These are phyloP conservation scores for Cyberlindnera galapagoensis DNA, from an alignment of 805 yeast species.

Conservation along the genomic window DNA sequence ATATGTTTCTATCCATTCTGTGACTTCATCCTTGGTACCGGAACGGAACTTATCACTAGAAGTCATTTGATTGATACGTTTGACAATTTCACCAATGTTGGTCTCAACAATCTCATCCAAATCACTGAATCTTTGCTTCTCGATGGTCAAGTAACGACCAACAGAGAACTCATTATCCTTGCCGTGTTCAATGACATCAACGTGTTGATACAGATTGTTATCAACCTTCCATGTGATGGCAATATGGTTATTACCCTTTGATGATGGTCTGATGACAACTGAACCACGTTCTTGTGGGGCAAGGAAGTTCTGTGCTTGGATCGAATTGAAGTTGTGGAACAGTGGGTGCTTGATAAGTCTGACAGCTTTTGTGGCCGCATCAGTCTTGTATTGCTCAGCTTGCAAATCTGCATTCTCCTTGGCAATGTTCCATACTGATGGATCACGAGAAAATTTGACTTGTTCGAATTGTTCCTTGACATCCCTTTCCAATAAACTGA, in stretches of 20 bases:
- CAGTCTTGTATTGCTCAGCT: constrained; percentile 52
- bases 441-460: constrained; percentile 38
- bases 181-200: constrained; percentile 74
- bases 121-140: constrained; percentile 67
- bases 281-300: constrained; percentile 90
- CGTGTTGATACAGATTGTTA: constrained; percentile 83
- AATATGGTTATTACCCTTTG: constrained; percentile 79
- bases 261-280: constrained; percentile 90
- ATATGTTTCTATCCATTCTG: constrained; percentile 81
- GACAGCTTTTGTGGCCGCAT: constrained; percentile 59
- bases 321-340: constrained; percentile 74
- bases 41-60: constrained; percentile 82
- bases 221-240: constrained; percentile 97
- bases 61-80: constrained; percentile 77
- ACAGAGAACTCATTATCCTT: constrained; percentile 56
- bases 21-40: constrained; percentile 74
- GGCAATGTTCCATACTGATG: constrained; percentile 71
- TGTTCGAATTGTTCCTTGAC: constrained; percentile 41
- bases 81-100: constrained; percentile 78
- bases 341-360: constrained; percentile 88
- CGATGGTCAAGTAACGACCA: constrained; percentile 59
- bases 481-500: constrained; percentile 64
- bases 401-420: constrained; percentile 64
- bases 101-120: constrained; percentile 88
- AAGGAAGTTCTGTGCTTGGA: constrained; percentile 88